A percentile compares a stretch with the other conserved stretches of the same genome.
phyloP scores from a whole-genome alignment of 148 eudicot genomes.

The Drosera capensis region DNA sequence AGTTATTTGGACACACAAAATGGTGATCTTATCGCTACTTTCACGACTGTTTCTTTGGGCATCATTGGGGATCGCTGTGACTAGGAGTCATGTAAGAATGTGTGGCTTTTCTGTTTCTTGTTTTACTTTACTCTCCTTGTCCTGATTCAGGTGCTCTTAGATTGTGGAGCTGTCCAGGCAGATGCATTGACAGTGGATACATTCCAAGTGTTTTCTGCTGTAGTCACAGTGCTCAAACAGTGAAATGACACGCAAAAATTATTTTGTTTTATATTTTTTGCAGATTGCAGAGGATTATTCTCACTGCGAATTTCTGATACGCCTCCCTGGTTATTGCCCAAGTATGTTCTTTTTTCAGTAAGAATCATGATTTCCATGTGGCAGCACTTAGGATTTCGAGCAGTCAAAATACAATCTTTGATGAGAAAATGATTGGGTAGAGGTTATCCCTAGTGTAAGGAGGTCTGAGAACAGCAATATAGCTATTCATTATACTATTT shows the following conservation, averaged over 20 bases:
- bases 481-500: too few relatives aligned
- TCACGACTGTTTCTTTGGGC: too few relatives aligned
- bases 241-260: neutral
- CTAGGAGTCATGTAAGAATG: neutral
- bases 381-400: too few relatives aligned
- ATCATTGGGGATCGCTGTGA: neutral
- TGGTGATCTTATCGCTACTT: too few relatives aligned
- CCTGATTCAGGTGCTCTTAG: conserved; percentile 60
- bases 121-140: conserved; percentile 1
- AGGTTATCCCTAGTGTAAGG: too few relatives aligned
- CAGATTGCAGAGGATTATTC: conserved; percentile 99
- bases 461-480: too few relatives aligned
- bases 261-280: conserved; percentile 6
- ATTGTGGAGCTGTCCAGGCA: conserved; percentile 99
- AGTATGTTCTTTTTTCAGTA: conserved; percentile 28
- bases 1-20: too few relatives aligned
- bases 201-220: neutral
- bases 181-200: conserved; percentile 99
- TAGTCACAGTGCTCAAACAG: neutral
- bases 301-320: conserved; percentile 88
- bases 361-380: conserved; percentile 6
- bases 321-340: conserved; percentile 99
- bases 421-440: too few relatives aligned
- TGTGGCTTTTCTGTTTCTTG: neutral
- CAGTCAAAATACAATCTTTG: too few relatives aligned